A percentile compares a stretch with the other conserved stretches of the same genome.
phyloP scores from a whole-genome alignment of 768 basidiomycete genomes.

The Tricholoma terreum region DNA sequence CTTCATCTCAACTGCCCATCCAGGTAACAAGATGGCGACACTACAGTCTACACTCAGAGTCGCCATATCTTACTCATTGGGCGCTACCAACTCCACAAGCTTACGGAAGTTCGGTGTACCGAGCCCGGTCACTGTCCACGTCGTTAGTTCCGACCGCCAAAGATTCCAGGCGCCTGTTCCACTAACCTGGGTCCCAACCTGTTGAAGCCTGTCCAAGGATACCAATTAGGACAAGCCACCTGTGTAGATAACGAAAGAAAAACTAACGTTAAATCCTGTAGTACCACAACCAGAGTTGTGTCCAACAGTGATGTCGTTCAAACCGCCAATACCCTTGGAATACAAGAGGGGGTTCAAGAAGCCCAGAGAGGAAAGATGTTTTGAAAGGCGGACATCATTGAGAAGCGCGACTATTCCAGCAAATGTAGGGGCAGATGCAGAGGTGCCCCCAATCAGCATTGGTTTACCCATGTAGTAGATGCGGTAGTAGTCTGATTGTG shows the following conservation, averaged over 20 bases:
- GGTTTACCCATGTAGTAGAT: slow-evolving; percentile 41
- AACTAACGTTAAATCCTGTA: slow-evolving; percentile 50
- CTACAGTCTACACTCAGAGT: too few relatives aligned
- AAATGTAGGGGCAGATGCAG: slow-evolving; percentile 59
- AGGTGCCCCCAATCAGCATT: slow-evolving; percentile 52
- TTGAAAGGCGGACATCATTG: slow-evolving; percentile 53
- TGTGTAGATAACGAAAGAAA: not conserved
- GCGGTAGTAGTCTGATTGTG: slow-evolving; percentile 48
- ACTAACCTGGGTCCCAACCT: slow-evolving; percentile 58
- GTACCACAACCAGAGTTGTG: slow-evolving; percentile 58
- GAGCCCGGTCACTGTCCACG: slow-evolving; percentile 14
- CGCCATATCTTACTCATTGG: too few relatives aligned
- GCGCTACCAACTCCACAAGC: slow-evolving; percentile 18
- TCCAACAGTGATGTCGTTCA: slow-evolving; percentile 59
- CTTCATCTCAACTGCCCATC: too few relatives aligned
- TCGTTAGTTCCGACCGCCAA: slow-evolving; percentile 36
- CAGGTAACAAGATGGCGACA: too few relatives aligned
- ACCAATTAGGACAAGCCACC: not conserved
- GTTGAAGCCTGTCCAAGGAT: slow-evolving; percentile 32
- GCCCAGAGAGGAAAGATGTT: slow-evolving; percentile 44
- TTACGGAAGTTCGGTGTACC: slow-evolving; percentile 11
- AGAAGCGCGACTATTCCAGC: slow-evolving; percentile 59
- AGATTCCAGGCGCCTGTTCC: not conserved
- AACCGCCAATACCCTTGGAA: slow-evolving; percentile 30
- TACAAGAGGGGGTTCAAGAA: slow-evolving; percentile 68